These are phyloP conservation scores for Trypanosoma congolense DNA, from an alignment of 208 protist genomes.

Conservation along the genomic window DNA sequence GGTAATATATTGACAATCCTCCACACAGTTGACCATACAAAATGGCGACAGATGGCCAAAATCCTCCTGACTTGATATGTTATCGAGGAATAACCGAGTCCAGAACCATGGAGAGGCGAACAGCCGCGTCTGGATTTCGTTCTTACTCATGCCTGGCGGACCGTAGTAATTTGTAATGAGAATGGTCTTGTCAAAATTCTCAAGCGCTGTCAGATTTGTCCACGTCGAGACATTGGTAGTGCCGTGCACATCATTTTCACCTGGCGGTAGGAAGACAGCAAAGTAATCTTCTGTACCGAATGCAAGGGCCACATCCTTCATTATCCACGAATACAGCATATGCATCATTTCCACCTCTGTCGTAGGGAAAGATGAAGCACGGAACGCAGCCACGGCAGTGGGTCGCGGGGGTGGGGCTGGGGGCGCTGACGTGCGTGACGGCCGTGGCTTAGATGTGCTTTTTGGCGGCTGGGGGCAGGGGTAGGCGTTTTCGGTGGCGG, in stretches of 20 bases:
- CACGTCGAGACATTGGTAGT: constrained; percentile 39
- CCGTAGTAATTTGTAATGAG: constrained; percentile 38
- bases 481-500: too few species aligned
- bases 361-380: constrained; percentile 27
- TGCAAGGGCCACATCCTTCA: constrained; percentile 33
- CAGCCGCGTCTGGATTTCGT: constrained; percentile 20
- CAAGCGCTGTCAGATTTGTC: constrained; percentile 22
- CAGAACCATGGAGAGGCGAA: constrained; percentile 26
- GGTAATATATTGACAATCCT: constrained; percentile 21
- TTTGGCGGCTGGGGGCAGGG: too few species aligned
- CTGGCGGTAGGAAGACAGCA: constrained; percentile 34
- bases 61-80: background rate
- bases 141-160: constrained; percentile 4
- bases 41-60: constrained; percentile 21
- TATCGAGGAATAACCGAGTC: constrained; percentile 39
- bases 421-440: too few species aligned
- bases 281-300: constrained; percentile 38
- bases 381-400: constrained; percentile 30
- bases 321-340: constrained; percentile 38
- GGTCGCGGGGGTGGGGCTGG: constrained; percentile 6
- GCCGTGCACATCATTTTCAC: constrained; percentile 22
- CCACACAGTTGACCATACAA: constrained; percentile 43
- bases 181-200: constrained; percentile 39
- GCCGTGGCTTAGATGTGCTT: too few species aligned
- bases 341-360: constrained; percentile 37